A percentile compares a stretch with the other conserved stretches of the same genome.
Evolutionary conservation across 2,329 filamentous ascomycete genomes (phyloP).

Genomic region (Cryphonectria parasitica): DNA sequence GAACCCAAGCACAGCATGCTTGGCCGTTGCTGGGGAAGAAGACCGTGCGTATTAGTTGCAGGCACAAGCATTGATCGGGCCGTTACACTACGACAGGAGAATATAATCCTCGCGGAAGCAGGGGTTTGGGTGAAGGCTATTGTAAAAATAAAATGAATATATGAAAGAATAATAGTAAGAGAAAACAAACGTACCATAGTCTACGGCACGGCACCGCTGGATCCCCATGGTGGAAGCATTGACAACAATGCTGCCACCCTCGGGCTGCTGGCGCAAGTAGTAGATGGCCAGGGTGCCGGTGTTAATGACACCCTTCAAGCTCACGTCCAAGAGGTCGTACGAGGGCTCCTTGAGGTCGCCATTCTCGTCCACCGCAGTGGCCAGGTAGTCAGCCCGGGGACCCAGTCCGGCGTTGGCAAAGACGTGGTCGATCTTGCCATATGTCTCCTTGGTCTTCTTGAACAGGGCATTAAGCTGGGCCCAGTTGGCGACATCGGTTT

Average conservation of each 20-base stretch:
- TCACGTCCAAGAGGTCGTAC: conserved; percentile 50
- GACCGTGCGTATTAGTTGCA: neutral
- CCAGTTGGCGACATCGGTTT: conserved; percentile 56
- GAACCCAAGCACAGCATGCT: conserved; percentile 59
- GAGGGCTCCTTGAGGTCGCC: conserved; percentile 53
- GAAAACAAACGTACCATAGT: conserved; percentile 48
- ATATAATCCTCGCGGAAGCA: neutral
- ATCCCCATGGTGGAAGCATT: conserved; percentile 55
- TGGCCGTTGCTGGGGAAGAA: conserved; percentile 47
- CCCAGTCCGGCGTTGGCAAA: conserved; percentile 68
- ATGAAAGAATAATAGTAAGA: neutral
- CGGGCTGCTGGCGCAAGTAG: conserved; percentile 52
- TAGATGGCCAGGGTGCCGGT: conserved; percentile 53
- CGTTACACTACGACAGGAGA: neutral
- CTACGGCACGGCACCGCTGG: conserved; percentile 52
- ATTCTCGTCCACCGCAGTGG: conserved; percentile 51
- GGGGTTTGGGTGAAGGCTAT: neutral
- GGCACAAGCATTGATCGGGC: conserved; percentile 13
- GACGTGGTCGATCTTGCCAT: conserved; percentile 77
- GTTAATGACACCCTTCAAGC: conserved; percentile 53
- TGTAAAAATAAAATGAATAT: neutral
- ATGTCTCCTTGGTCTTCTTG: conserved; percentile 56
- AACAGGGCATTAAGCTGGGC: conserved; percentile 54
- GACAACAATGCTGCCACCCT: conserved; percentile 58
- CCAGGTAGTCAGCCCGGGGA: conserved; percentile 50